Base-by-base conservation (phyloP, 345 rosid species). In the Luvunga scandens region DNA sequence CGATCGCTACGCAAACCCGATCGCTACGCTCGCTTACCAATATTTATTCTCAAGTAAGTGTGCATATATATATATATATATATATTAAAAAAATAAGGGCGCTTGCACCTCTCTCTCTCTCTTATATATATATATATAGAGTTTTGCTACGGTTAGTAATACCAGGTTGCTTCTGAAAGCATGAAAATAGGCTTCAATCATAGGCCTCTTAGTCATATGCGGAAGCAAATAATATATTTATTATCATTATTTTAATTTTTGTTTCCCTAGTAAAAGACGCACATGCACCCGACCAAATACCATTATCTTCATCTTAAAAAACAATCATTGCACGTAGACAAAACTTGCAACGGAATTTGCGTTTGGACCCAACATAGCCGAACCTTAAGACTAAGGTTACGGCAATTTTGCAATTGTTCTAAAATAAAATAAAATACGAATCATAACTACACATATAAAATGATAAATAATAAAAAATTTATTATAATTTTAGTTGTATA, bases 51-150 rank as follows among this genome's bases (percentile, higher is more conserved):
- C 18, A 45, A 13, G 4, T 45, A 5, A 0, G 14, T 16, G 48
- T 9, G 45, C 13, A 34, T 34, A 39, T 39, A 7, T 9, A 39
- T 39, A 39, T 39, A 39, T 39, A 9, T 39, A 39, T 39, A 39
- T 0, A 0, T 1, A 6, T 34, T 34, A 38, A 1, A 38, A 38
- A 38, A 38, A 7, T 38, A 1, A 1, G 42, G 9, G 10, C 42
- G 6, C 10, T 38, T 38, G 0, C 10, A 7, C 42, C 12, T 36
- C 2, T 36, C 42, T 38, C 42, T 2, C 42, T 38, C 42, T 36
- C 39, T 36, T 7, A 0, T 7, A 1, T 7, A 0, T 36, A 7
- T 39, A 0, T 39, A 9, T 8, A 0, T 39, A 2, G 9, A 39
- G 13, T 9, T 9, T 0, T 39, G 45, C 12, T 39, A 9, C 45